These are phyloP conservation scores for Chamaecrista fasciculata DNA, from an alignment of 306 rosid species.

Conservation along the genomic window DNA sequence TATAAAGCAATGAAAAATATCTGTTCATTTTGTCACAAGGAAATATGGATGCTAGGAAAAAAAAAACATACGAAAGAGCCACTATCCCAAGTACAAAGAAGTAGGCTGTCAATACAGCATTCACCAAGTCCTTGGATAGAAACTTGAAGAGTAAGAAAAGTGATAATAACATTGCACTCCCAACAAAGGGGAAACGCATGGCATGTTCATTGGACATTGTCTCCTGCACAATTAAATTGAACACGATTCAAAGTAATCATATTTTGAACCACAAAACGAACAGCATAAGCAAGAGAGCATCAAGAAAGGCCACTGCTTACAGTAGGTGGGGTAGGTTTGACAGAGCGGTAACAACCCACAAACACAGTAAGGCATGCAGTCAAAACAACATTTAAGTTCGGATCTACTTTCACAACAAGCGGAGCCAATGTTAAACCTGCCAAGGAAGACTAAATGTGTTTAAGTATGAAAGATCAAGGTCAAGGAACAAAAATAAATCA, in stretches of 20 bases:
- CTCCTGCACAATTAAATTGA: constrained; percentile 50
- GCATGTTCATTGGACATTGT: constrained; percentile 90
- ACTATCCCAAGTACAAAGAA: constrained; percentile 82
- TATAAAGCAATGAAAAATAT: neutral
- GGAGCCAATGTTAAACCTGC: constrained; percentile 83
- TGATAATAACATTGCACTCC: constrained; percentile 85
- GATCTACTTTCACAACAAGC: constrained; percentile 66
- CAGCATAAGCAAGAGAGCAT: neutral
- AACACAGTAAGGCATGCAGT: constrained; percentile 72
- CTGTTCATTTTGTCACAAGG: neutral
- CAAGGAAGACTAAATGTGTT: constrained; percentile 2
- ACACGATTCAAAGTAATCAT: constrained; percentile 9
- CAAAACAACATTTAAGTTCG: constrained; percentile 70
- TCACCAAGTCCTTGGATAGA: constrained; percentile 81
- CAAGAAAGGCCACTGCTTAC: constrained; percentile 40
- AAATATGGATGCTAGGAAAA: neutral
- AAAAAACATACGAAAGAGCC: constrained; percentile 66
- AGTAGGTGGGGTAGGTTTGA: constrained; percentile 77
- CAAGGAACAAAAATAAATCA: neutral
- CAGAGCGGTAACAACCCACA: constrained; percentile 81
- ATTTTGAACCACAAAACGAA: neutral
- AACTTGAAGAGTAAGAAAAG: constrained; percentile 80
- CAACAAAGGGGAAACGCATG: constrained; percentile 82
- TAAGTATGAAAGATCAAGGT: neutral
- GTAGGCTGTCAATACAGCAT: constrained; percentile 72